Evolutionary conservation across 2,329 filamentous ascomycete species (phyloP).

Genomic region (Grosmannia huntii): DNA sequence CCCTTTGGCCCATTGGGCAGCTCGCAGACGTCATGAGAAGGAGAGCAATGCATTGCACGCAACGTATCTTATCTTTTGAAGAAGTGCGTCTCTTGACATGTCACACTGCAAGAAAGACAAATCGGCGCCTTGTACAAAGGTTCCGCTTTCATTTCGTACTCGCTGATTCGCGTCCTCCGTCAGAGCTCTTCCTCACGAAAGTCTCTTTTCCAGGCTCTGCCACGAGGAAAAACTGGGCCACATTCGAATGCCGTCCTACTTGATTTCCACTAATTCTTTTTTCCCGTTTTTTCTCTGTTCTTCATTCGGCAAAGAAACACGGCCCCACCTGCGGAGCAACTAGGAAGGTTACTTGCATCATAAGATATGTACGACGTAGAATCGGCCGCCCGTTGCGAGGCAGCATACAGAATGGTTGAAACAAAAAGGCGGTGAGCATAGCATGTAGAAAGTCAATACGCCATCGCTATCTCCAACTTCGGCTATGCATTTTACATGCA

Average conservation of each 20-base stretch:
- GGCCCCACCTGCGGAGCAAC: neutral
- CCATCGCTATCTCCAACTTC: too few relatives aligned
- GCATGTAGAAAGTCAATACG: neutral
- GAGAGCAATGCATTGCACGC: neutral
- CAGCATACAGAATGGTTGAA: neutral
- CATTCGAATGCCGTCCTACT: neutral
- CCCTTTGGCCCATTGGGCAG: conserved; percentile 6
- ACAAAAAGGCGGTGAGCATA: neutral
- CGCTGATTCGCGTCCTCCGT: too few relatives aligned
- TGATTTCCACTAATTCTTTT: neutral
- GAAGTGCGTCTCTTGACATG: too few relatives aligned
- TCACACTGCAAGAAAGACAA: neutral
- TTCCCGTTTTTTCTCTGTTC: neutral
- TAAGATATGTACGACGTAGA: too few relatives aligned
- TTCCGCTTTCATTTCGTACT: neutral
- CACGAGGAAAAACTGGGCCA: neutral
- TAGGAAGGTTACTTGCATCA: neutral
- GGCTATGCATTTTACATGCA: too few relatives aligned
- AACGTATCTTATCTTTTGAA: too few relatives aligned
- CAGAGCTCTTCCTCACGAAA: neutral
- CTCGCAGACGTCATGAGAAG: neutral
- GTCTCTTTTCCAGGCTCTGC: neutral
- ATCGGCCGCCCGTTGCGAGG: neutral
- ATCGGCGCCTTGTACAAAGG: too few relatives aligned
- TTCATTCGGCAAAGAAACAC: neutral